These are phyloP conservation scores for Pugionium cornutum DNA, from an alignment of 345 rosid genomes.

Conservation along the genomic window DNA sequence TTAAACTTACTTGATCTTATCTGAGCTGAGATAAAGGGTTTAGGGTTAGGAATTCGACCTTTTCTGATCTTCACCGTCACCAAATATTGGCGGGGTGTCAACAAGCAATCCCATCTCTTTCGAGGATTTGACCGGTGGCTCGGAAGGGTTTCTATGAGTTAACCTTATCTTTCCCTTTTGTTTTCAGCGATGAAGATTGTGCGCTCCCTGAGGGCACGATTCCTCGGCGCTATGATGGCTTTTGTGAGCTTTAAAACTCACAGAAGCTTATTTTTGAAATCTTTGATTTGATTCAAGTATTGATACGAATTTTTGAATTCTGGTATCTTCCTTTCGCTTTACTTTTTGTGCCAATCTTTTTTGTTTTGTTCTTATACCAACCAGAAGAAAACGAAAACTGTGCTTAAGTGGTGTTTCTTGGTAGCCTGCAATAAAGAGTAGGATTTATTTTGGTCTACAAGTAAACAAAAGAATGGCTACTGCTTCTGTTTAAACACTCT, in stretches of 20 bases:
- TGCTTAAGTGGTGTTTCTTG: no score
- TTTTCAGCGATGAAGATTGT: conserved; percentile 75
- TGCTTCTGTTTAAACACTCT: no score
- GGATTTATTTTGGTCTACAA: not conserved
- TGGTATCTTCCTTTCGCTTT: not conserved
- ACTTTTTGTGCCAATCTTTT: not conserved
- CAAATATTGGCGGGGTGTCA: not conserved
- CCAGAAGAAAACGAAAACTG: no score
- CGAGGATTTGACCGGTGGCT: conserved; percentile 40
- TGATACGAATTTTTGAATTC: not conserved
- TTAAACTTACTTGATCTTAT: conserved; percentile 77
- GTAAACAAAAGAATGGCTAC: no score
- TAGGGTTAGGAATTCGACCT: conserved; percentile 9
- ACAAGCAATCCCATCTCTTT: conserved; percentile 41
- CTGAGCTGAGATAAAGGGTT: conserved; percentile 55
- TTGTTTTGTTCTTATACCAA: not conserved
- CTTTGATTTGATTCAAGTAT: no score
- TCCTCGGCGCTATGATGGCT: conserved; percentile 61
- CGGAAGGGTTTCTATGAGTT: conserved; percentile 20
- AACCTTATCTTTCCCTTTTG: conserved; percentile 11
- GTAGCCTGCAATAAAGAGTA: not conserved
- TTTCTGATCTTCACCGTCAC: conserved; percentile 16
- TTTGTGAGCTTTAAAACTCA: conserved; percentile 54
- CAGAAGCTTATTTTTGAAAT: no score
- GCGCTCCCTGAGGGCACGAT: conserved; percentile 62